phyloP scores from a whole-genome alignment of 768 basidiomycete species.

The Amanita exitialis region DNA sequence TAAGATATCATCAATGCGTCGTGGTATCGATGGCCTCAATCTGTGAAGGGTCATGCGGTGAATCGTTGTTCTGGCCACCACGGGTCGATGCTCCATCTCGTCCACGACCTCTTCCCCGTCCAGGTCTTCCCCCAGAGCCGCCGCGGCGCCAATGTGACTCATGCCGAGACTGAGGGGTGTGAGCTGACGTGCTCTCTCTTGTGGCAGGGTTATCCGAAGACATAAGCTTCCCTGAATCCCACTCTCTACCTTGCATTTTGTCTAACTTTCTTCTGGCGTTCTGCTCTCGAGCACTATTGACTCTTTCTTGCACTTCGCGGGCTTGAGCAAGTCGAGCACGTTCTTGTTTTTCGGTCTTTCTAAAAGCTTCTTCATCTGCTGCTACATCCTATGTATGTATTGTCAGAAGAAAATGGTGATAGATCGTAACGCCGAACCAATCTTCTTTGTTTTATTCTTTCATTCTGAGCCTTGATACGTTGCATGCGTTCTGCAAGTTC shows the following conservation, averaged over 20 bases:
- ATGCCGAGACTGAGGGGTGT: constrained; percentile 14
- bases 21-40: neutral
- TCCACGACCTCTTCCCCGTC: constrained; percentile 18
- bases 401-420: neutral
- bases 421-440: constrained; percentile 28
- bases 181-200: neutral
- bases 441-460: constrained; percentile 64
- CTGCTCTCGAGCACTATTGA: constrained; percentile 66
- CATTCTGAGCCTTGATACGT: constrained; percentile 62
- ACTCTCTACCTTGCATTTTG: constrained; percentile 70
- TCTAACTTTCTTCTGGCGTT: constrained; percentile 77
- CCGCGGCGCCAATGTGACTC: constrained; percentile 12
- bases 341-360: constrained; percentile 56
- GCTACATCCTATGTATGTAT: constrained; percentile 44
- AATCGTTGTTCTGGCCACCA: neutral
- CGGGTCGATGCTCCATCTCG: neutral
- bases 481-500: constrained; percentile 61
- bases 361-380: constrained; percentile 75
- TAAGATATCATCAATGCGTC: neutral
- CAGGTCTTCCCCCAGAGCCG: constrained; percentile 19
- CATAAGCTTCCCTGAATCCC: constrained; percentile 66
- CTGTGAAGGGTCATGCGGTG: neutral
- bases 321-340: constrained; percentile 44
- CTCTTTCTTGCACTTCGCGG: constrained; percentile 57
- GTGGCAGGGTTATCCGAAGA: neutral